A percentile compares a stretch with the other conserved stretches of the same genome.
Evolutionary conservation across 2,329 filamentous ascomycete genomes (phyloP).

Genomic region (Curvularia eragrostidis): DNA sequence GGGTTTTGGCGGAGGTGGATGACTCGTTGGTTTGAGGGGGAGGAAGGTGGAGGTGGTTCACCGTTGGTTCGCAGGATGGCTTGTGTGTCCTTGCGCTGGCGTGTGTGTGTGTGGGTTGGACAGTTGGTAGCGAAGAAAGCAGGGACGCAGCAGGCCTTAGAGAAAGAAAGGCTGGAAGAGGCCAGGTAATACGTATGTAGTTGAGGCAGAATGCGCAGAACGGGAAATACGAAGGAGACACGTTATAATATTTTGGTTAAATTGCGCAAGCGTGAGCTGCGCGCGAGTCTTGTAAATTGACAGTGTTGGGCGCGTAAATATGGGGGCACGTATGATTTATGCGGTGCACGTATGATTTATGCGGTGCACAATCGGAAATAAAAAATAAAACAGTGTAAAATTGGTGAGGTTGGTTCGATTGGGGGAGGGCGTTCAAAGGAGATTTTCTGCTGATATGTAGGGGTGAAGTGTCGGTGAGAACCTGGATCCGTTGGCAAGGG

Average conservation of each 20-base stretch:
- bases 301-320: background rate
- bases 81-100: background rate
- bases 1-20: background rate
- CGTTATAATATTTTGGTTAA: background rate
- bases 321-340: too few species aligned
- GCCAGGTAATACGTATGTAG: background rate
- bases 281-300: background rate
- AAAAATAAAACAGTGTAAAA: too few species aligned
- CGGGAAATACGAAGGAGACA: background rate
- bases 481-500: conserved; percentile 4
- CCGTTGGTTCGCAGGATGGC: background rate
- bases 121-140: background rate
- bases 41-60: background rate
- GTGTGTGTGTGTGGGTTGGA: background rate
- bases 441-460: conserved; percentile 1
- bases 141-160: background rate
- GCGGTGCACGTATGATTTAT: conserved; percentile 2
- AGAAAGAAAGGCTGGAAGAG: background rate
- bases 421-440: background rate
- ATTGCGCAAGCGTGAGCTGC: background rate
- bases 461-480: conserved; percentile 5
- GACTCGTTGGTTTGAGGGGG: conserved; percentile 1
- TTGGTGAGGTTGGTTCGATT: background rate
- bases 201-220: background rate
- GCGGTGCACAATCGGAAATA: background rate